Base-by-base conservation (phyloP, 2,329 filamentous ascomycete species). In the Cytospora piceae region DNA sequence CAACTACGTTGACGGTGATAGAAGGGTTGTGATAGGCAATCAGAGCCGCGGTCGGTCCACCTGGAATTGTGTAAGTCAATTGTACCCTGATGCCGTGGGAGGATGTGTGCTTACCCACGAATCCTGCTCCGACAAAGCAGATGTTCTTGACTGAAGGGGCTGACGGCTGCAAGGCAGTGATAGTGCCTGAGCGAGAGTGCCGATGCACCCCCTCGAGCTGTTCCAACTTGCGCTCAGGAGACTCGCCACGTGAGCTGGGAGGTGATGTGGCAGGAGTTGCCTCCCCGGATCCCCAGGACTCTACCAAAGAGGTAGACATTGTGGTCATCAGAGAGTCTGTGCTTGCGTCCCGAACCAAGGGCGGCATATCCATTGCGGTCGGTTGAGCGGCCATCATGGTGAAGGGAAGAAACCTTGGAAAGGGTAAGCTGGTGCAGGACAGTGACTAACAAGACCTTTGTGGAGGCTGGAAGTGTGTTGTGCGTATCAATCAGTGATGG, bases 21-120 rank as follows among this genome's bases (percentile, higher is more conserved):
- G 81, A 71, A 1, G 85, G 85, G 69, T 87, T 87, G 64, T 87
- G 80, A 68, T 81, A 78, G 9, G 87, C 87, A 31, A 88, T 83
- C 24, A 89, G 79, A 4, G 87, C 85, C 42, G 83, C 83, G 24
- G 85, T 88, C 57, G 87, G 86, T 3, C 85, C 86, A 63, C 85
- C 85, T 83, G 71, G 51, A 49, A 27, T 1, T 54, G 17, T 46
- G 37, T 61, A 9, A 61, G 53, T 49, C 22, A 1, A 32, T 6
- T 46, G 14, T 51, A 5, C n/a, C 6, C 39, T 31, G 22, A 9
- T 17, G 14, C 22, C 20, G n/a, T 34, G 3, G 3, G 49, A n/a
- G 12, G 32, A 8, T 14, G 3, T 39, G 20, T 58, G 71, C 80
- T 63, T 79, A 86, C 82, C 85, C 55, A 87, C 85, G 72, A 87